These are phyloP conservation scores for Anthoceros angustus DNA, from an alignment of 225 moss, liverwort and hornwort genomes.

Conservation along the genomic window DNA sequence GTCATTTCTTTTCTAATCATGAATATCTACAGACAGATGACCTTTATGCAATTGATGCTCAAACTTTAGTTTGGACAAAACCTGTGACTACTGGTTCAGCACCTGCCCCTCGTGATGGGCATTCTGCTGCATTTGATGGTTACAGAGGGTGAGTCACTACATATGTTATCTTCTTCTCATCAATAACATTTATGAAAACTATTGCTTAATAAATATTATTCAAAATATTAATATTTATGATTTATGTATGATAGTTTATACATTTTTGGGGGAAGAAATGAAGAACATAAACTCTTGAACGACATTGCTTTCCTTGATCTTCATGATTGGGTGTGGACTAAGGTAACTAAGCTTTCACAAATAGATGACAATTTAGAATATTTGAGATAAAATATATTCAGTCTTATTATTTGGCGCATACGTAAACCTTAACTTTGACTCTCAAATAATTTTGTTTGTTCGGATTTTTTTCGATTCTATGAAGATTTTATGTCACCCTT, in stretches of 20 bases:
- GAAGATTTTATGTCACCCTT: neutral
- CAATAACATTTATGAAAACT: neutral
- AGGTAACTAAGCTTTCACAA: conserved; percentile 12
- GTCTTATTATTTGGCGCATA: conserved; percentile 6
- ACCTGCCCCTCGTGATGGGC: conserved; percentile 68
- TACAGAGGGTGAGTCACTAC: conserved; percentile 23
- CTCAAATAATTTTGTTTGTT: neutral
- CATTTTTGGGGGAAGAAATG: conserved; percentile 73
- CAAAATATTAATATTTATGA: neutral
- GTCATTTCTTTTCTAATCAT: neutral
- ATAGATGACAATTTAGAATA: neutral
- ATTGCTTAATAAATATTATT: neutral
- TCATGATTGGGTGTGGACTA: conserved; percentile 63
- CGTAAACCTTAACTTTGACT: no score
- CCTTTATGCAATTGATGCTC: conserved; percentile 35
- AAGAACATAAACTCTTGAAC: conserved; percentile 63
- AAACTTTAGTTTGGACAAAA: conserved; percentile 44
- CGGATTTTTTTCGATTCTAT: neutral
- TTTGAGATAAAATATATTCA: neutral
- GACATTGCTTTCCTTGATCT: conserved; percentile 60
- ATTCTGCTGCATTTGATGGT: conserved; percentile 60
- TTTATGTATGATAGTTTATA: conserved; percentile 23
- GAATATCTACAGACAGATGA: conserved; percentile 41
- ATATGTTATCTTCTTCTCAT: neutral
- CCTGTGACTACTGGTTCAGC: conserved; percentile 64